Evolutionary conservation across 2,329 filamentous ascomycete species (phyloP).

Genomic region (Rasamsonia emersonii): DNA sequence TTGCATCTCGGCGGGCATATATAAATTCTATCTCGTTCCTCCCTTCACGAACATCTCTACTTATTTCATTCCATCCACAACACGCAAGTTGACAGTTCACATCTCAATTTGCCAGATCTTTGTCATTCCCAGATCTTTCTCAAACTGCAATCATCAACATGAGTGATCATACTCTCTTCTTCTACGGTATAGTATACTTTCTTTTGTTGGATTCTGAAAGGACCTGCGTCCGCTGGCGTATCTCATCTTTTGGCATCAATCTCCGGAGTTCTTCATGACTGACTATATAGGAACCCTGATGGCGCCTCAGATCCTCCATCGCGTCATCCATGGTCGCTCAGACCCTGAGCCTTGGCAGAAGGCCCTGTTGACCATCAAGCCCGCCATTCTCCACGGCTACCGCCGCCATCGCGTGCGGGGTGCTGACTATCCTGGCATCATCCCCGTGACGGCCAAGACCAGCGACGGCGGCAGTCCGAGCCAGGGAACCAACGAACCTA

Average conservation of each 20-base stretch:
- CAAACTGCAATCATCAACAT: too few species aligned
- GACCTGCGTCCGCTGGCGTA: too few species aligned
- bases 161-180: constrained; percentile 50
- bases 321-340: constrained; percentile 63
- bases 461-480: constrained; percentile 14
- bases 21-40: constrained; percentile 1
- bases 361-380: constrained; percentile 54
- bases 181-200: constrained; percentile 45
- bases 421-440: constrained; percentile 76
- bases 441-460: constrained; percentile 22
- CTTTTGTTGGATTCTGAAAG: too few species aligned
- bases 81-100: neutral
- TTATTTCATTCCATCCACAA: neutral
- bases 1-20: too few species aligned
- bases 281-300: constrained; percentile 52
- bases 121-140: neutral
- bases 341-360: constrained; percentile 44
- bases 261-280: constrained; percentile 2
- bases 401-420: constrained; percentile 59
- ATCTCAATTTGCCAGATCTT: neutral
- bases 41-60: too few species aligned
- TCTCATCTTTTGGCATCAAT: too few species aligned
- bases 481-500: neutral
- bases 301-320: constrained; percentile 78
- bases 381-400: constrained; percentile 67